These are phyloP conservation scores for Aspergillus piperis DNA, from an alignment of 2,329 filamentous ascomycete genomes.

Conservation along the genomic window DNA sequence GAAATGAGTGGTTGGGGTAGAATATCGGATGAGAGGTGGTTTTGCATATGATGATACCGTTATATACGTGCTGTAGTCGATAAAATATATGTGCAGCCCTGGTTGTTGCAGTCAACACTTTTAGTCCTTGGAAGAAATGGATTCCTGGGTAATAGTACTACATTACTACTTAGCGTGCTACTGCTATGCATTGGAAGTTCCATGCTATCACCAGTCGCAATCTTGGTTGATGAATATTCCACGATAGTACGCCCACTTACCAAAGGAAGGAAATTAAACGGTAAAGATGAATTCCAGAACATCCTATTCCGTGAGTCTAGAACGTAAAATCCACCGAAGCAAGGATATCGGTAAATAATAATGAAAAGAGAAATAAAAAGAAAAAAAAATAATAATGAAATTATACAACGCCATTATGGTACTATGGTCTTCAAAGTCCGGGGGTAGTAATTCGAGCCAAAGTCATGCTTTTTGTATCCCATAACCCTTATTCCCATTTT, in stretches of 20 bases:
- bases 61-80: background rate
- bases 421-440: constrained; percentile 8
- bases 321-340: background rate
- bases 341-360: background rate
- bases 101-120: no score
- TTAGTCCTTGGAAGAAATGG: no score
- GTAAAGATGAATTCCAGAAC: background rate
- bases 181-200: no score
- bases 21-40: background rate
- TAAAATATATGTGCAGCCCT: background rate
- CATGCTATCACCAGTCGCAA: no score
- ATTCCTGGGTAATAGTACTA: no score
- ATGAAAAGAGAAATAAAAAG: background rate
- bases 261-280: background rate
- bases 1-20: constrained; percentile 38
- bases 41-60: background rate
- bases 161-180: no score
- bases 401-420: constrained; percentile 15
- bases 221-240: no score
- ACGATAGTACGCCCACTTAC: background rate
- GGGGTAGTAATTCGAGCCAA: constrained; percentile 6
- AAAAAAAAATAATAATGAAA: constrained; percentile 11
- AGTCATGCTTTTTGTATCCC: constrained; percentile 21
- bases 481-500: background rate
- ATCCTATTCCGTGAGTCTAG: background rate